Percentiles rank a stretch among this genome's conserved stretches.
Conservation (phyloP, 164 flowering plant genomes). For the Cinnamomum micranthum region DNA sequence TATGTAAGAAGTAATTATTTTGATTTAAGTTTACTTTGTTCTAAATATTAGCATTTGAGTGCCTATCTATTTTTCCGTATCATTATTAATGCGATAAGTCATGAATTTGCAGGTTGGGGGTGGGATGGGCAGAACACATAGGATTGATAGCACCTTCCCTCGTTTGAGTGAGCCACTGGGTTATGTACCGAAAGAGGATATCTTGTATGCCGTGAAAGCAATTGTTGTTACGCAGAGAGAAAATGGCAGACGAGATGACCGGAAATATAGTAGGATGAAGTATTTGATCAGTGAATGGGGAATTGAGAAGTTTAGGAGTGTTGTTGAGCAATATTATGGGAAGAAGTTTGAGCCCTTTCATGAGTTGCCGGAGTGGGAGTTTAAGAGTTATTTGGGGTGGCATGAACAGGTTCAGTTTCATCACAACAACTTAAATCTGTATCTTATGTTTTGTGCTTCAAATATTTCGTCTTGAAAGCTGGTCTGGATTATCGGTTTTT, state of each 20-base stretch:
- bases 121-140: slow-evolving; percentile 98
- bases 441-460: neutral
- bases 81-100: neutral
- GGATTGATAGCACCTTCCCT: slow-evolving; percentile 81
- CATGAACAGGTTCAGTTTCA: slow-evolving; percentile 68
- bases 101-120: slow-evolving; percentile 82
- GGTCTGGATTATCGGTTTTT: neutral
- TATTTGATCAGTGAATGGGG: slow-evolving; percentile 93
- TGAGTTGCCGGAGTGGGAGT: slow-evolving; percentile 92
- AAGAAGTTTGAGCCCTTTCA: slow-evolving; percentile 83
- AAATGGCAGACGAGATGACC: slow-evolving; percentile 96
- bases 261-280: slow-evolving; percentile 94
- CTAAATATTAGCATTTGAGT: neutral
- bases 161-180: slow-evolving; percentile 91
- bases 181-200: slow-evolving; percentile 93
- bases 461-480: neutral
- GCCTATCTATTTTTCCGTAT: neutral
- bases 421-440: neutral
- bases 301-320: slow-evolving; percentile 87
- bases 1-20: slow-evolving; percentile 50
- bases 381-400: slow-evolving; percentile 93
- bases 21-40: neutral
- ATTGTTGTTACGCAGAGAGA: slow-evolving; percentile 95
- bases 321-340: slow-evolving; percentile 88
- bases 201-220: slow-evolving; percentile 91